phyloP scores from a whole-genome alignment of 768 basidiomycete species.

The Suillus hirtellus region DNA sequence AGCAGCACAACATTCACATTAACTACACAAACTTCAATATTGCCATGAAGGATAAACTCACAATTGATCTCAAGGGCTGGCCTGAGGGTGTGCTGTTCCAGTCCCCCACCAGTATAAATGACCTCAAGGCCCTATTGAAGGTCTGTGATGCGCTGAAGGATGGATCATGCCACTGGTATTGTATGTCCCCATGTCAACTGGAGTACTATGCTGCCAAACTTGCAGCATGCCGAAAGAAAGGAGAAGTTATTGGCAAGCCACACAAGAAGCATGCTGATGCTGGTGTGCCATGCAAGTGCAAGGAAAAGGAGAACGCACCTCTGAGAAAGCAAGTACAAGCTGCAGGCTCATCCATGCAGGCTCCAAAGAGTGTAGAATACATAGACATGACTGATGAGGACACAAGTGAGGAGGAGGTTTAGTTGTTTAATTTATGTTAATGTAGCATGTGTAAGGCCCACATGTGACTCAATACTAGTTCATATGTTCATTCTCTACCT shows the following conservation, averaged over 20 bases:
- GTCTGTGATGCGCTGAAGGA: constrained; percentile 3
- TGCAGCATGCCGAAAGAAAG: not conserved
- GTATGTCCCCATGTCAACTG: not conserved
- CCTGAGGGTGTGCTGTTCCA: constrained; percentile 8
- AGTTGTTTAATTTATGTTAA: too few relatives aligned
- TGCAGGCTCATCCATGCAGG: not conserved
- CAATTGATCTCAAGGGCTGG: constrained; percentile 10
- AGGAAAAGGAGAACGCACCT: not conserved
- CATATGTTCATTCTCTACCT: too few relatives aligned
- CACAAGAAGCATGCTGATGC: constrained; percentile 3
- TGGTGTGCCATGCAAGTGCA: not conserved
- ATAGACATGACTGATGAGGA: not conserved
- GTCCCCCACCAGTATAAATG: constrained; percentile 3
- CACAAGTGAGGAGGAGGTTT: not conserved
- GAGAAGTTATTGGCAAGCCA: constrained; percentile 3
- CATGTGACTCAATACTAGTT: too few relatives aligned
- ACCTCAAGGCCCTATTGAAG: not conserved
- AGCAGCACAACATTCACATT: not conserved
- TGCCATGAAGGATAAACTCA: constrained; percentile 8
- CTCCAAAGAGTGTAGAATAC: not conserved
- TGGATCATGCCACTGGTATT: constrained; percentile 1
- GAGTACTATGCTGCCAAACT: not conserved
- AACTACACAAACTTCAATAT: constrained; percentile 10
- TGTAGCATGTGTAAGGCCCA: too few relatives aligned
- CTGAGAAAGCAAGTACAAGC: not conserved